Conservation (phyloP, 2,329 filamentous ascomycete genomes). For the Aspergillus uvarum region DNA sequence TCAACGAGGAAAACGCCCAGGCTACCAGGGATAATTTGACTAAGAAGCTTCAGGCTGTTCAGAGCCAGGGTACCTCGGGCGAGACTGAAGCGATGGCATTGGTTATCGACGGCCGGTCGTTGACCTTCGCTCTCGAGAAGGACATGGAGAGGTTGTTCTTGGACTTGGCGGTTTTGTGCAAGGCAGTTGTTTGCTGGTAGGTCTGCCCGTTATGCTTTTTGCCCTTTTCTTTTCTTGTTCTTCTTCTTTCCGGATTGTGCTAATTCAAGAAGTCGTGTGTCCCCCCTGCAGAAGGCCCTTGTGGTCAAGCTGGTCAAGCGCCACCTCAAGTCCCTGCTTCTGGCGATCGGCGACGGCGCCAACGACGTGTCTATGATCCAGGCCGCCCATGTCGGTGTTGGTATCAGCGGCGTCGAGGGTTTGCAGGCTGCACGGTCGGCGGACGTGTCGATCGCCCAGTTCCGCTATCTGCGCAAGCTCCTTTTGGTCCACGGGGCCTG, state of each 20-base stretch:
- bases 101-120: conserved; percentile 92
- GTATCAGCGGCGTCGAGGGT: conserved; percentile 95
- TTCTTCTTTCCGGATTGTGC: neutral
- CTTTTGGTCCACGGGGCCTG: conserved; percentile 93
- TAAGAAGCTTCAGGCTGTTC: conserved; percentile 90
- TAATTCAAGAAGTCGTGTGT: conserved; percentile 69
- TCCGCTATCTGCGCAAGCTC: conserved; percentile 90
- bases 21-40: conserved; percentile 84
- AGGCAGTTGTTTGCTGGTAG: conserved; percentile 90
- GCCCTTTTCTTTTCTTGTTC: neutral
- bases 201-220: conserved; percentile 17
- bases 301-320: conserved; percentile 98
- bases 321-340: conserved; percentile 83
- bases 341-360: conserved; percentile 95
- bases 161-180: conserved; percentile 91
- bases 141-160: conserved; percentile 92
- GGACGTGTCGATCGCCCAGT: conserved; percentile 93
- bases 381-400: conserved; percentile 94
- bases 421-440: conserved; percentile 93
- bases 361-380: conserved; percentile 99
- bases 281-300: conserved; percentile 91
- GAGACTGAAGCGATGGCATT: conserved; percentile 80
- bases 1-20: conserved; percentile 82
- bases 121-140: conserved; percentile 89
- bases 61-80: conserved; percentile 67